phyloP scores from a whole-genome alignment of 345 rosid genomes.

The Microthlaspi erraticum region DNA sequence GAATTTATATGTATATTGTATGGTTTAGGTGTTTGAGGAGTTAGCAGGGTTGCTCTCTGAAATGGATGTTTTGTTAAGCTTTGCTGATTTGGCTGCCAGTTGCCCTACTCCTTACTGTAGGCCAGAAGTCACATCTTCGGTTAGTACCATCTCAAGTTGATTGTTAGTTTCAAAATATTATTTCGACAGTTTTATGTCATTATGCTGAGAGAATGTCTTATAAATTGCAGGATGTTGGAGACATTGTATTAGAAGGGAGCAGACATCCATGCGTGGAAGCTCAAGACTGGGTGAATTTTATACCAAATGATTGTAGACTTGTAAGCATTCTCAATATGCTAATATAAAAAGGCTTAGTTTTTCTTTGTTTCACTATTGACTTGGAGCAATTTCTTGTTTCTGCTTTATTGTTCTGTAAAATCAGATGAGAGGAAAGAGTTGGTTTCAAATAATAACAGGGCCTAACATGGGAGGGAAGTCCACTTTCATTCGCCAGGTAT shows the following conservation, averaged over 20 bases:
- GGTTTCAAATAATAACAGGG: conserved; percentile 98
- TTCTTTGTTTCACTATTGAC: conserved; percentile 32
- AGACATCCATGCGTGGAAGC: conserved; percentile 99
- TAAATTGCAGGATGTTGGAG: conserved; percentile 71
- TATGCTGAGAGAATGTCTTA: conserved; percentile 15
- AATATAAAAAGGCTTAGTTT: conserved; percentile 20
- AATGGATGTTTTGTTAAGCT: conserved; percentile 93
- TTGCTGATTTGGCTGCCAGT: conserved; percentile 93
- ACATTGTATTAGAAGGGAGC: conserved; percentile 84
- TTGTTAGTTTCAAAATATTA: background rate
- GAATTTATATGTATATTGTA: conserved; percentile 13
- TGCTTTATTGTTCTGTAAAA: conserved; percentile 36
- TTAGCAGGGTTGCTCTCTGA: conserved; percentile 79
- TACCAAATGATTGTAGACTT: conserved; percentile 95
- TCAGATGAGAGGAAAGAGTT: conserved; percentile 87
- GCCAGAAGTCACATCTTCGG: conserved; percentile 82
- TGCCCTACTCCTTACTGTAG: conserved; percentile 94
- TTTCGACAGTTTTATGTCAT: conserved; percentile 2
- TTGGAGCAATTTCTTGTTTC: conserved; percentile 31
- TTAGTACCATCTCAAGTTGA: conserved; percentile 42
- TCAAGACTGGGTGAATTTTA: conserved; percentile 98
- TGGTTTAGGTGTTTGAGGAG: conserved; percentile 76
- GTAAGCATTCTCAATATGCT: conserved; percentile 55
- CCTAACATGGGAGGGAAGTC: conserved; percentile 99
- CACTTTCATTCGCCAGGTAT: conserved; percentile 94